phyloP scores from a whole-genome alignment of 1,139 yeast species.

The Schwanniomyces etchellsii region DNA sequence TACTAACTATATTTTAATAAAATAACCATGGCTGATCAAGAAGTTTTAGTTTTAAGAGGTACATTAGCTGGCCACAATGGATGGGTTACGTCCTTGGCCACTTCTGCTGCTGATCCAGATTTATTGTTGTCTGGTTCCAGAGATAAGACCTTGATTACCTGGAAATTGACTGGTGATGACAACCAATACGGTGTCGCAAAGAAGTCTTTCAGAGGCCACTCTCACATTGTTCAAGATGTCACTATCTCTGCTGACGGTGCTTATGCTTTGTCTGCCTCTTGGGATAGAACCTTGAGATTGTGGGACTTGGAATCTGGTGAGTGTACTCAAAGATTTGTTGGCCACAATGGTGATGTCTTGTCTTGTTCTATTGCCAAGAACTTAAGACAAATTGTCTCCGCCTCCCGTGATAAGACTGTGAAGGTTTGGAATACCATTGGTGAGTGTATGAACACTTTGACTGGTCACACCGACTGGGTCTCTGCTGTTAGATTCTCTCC shows the following conservation, averaged over 20 bases:
- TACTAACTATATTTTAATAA: no score
- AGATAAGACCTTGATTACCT: constrained; percentile 97
- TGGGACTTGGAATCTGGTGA: constrained; percentile 97
- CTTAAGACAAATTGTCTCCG: constrained; percentile 98
- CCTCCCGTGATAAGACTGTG: constrained; percentile 98
- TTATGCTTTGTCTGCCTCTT: constrained; percentile 97
- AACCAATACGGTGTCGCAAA: constrained; percentile 97
- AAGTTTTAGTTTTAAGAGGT: constrained; percentile 99
- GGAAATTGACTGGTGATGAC: constrained; percentile 96
- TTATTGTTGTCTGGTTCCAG: constrained; percentile 97
- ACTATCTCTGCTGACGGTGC: constrained; percentile 98
- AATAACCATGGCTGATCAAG: constrained; percentile 59
- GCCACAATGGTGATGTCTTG: constrained; percentile 96
- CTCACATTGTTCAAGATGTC: constrained; percentile 98
- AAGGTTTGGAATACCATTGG: constrained; percentile 99
- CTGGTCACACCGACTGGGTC: constrained; percentile 99
- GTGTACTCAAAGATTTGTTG: constrained; percentile 92
- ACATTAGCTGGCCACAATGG: constrained; percentile 86
- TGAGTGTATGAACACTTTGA: constrained; percentile 92
- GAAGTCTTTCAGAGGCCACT: constrained; percentile 97
- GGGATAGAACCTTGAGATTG: constrained; percentile 99
- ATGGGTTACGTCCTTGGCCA: constrained; percentile 99
- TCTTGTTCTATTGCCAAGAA: constrained; percentile 95
- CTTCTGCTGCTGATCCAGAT: constrained; percentile 98
- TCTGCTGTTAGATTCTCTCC: constrained; percentile 96